Base-by-base conservation (phyloP, 148 eudicot genomes). In the Tetragonia tetragonoides region DNA sequence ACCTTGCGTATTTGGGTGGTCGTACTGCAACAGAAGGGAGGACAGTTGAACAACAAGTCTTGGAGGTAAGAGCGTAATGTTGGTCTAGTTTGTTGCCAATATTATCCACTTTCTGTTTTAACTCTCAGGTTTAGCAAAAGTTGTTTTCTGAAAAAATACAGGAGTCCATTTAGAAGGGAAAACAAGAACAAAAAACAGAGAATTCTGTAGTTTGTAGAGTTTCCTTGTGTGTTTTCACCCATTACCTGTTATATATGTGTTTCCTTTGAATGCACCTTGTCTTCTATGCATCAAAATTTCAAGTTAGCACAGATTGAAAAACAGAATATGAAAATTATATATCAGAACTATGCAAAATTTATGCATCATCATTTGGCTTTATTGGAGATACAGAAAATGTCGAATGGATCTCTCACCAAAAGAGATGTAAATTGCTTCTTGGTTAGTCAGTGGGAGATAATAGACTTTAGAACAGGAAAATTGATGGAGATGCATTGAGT, bases 1-100 rank as follows among this genome's bases (percentile, higher is more conserved):
- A 94, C 84, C 98, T 94, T 83, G 98, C 98, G 37, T 94, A 81
- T 85, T 83, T 94, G 88, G 98, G 98, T 68, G 98, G 98, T 53
- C 92, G 97, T 74, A 82, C 87, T 81, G 92, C 75, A 62, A 90
- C 97, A 67, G 98, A 92, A 86, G 98, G 97, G 51, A 78, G 97
- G 70, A 94, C 97, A 39, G 97, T 94, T 75, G 98, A 94, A 68
- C 98, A 94, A 82, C 94, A 94, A 90, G 97, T 94, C 72, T 82
- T 94, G 73, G 98, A 94, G 89, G 98, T 94, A 81, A 85, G 88
- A 77, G 56, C 46, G 5, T 14, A 57, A 37, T 40, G 11, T 62
- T 8, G 72, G 67, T 77, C 68, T 54, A 51, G 56, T 56, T 62
- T 20, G n/a, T 68, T 66, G 37, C 42, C 23, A 16, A 6, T 81